Base-by-base conservation (phyloP, 192 early-diverging fungal species). In the Podila horticola region DNA sequence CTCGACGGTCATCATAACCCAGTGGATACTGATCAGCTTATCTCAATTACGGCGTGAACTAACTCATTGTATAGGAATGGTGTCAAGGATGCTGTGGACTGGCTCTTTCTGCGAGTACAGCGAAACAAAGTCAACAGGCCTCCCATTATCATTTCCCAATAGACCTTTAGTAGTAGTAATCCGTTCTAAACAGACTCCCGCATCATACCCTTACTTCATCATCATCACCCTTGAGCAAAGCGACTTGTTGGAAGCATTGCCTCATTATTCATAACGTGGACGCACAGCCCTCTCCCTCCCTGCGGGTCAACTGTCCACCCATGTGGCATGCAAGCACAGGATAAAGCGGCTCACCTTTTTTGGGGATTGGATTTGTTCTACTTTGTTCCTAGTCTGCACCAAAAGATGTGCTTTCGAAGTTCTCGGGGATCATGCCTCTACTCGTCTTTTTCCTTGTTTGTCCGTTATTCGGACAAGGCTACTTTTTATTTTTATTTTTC, bases 1-100 rank as follows among this genome's bases (percentile, higher is more conserved):
- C 24, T 62, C 9, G 45, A 41, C 22, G 26, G 69, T n/a, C 52
- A n/a, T 75, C 41, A 17, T 13, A 17, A 12, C 8, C 34, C 34
- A 36, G 4, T 45, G 12, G 41, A 45, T 3, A 45, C 41, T 26
- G 30, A 24, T 66, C 64, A 61, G 30, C 52, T 20, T 67, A 65
- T 67, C 22, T 66, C 19, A 8, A 22, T 30, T 62, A 58, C 0
- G 67, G 26, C 45, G 24, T 58, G 66, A 5, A 63, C 12, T 45
- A 22, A 22, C 61, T 8, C 72, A 71, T 36, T 76, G 61, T 2
- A 15, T 69, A 95, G 90, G n/a, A 84, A 88, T 74, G 96, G 97
- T 12, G 93, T 98, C 24, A 81, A 87, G 38, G 91, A 95, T 13
- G 95, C 96, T 1, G 87, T 99, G 17, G 96, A 99, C 72, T 99